A percentile compares a stretch with the other conserved stretches of the same genome.
These are phyloP conservation scores for Backusella westeae DNA, from an alignment of 192 early-diverging fungal species.

Conservation along the genomic window DNA sequence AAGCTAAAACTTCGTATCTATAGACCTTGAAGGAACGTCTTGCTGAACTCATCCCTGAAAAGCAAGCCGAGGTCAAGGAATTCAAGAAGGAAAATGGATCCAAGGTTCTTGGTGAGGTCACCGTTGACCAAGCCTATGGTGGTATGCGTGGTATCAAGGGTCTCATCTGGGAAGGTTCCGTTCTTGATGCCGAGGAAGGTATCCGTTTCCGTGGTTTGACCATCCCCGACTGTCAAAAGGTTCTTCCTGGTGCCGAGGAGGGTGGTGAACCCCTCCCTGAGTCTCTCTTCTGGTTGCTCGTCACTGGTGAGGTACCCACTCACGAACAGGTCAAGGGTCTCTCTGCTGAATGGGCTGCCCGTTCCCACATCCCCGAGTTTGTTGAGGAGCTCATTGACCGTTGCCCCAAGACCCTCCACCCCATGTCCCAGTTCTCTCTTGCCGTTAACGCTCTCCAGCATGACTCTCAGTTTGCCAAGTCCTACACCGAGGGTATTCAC, in stretches of 20 bases:
- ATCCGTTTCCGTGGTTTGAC: slow-evolving; percentile 97
- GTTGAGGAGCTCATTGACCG: slow-evolving; percentile 97
- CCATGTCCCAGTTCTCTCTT: slow-evolving; percentile 98
- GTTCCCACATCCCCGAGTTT: slow-evolving; percentile 87
- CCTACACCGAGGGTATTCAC: slow-evolving; percentile 88
- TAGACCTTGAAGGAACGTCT: slow-evolving; percentile 93
- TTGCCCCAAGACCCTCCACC: slow-evolving; percentile 98
- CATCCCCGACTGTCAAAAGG: slow-evolving; percentile 94
- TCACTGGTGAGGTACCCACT: slow-evolving; percentile 97
- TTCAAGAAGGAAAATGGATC: slow-evolving; percentile 87
- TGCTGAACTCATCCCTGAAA: slow-evolving; percentile 90
- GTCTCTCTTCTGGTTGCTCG: slow-evolving; percentile 96
- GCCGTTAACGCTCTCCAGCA: slow-evolving; percentile 97
- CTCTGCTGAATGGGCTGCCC: slow-evolving; percentile 95
- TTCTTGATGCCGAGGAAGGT: slow-evolving; percentile 96
- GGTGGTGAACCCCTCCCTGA: slow-evolving; percentile 95
- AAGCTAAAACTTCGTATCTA: background rate
- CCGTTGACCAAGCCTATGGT: slow-evolving; percentile 97
- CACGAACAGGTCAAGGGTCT: slow-evolving; percentile 84
- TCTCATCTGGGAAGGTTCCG: slow-evolving; percentile 97
- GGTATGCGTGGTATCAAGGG: slow-evolving; percentile 99
- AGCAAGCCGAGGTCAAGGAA: slow-evolving; percentile 93
- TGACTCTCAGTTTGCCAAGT: slow-evolving; percentile 95
- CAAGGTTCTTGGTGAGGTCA: slow-evolving; percentile 89
- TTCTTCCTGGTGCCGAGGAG: slow-evolving; percentile 82